A percentile compares a stretch with the other conserved stretches of the same genome.
These are phyloP conservation scores for Cryptosporidium canis DNA, from an alignment of 169 alveolate genomes.

Conservation along the genomic window DNA sequence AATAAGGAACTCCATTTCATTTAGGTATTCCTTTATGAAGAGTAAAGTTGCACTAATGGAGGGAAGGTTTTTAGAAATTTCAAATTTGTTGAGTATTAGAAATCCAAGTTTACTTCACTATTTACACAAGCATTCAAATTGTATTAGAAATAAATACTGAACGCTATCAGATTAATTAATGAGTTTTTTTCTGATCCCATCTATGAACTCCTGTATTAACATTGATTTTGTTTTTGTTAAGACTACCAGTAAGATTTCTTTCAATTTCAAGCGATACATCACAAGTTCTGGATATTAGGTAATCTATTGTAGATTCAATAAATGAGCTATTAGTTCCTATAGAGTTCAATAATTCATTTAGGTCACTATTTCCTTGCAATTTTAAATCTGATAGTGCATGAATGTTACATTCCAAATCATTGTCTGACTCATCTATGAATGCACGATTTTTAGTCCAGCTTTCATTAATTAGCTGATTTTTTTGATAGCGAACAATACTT, in stretches of 20 bases:
- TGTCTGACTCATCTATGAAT: not conserved
- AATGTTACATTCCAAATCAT: not conserved
- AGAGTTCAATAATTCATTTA: not conserved
- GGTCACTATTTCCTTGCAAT: not conserved
- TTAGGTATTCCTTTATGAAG: constrained; percentile 63
- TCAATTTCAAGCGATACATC: constrained; percentile 13
- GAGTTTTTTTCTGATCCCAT: not conserved
- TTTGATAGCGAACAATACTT: not conserved
- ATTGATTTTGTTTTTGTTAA: constrained; percentile 1
- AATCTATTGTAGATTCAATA: not conserved
- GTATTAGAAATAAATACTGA: constrained; percentile 12
- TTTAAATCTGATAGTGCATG: not conserved
- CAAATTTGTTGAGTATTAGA: constrained; percentile 53
- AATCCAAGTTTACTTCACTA: constrained; percentile 44
- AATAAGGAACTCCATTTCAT: constrained; percentile 52
- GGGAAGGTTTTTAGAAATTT: constrained; percentile 53
- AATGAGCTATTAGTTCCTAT: not conserved
- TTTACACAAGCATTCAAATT: constrained; percentile 27
- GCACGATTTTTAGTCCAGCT: not conserved
- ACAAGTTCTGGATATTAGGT: constrained; percentile 48
- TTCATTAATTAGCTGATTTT: not conserved
- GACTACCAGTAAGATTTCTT: not conserved
- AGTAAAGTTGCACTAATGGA: constrained; percentile 70
- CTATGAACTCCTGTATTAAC: constrained; percentile 1
- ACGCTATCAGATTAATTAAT: not conserved